phyloP scores from a whole-genome alignment of 495 filamentous ascomycete genomes.

The Podospora conica region DNA sequence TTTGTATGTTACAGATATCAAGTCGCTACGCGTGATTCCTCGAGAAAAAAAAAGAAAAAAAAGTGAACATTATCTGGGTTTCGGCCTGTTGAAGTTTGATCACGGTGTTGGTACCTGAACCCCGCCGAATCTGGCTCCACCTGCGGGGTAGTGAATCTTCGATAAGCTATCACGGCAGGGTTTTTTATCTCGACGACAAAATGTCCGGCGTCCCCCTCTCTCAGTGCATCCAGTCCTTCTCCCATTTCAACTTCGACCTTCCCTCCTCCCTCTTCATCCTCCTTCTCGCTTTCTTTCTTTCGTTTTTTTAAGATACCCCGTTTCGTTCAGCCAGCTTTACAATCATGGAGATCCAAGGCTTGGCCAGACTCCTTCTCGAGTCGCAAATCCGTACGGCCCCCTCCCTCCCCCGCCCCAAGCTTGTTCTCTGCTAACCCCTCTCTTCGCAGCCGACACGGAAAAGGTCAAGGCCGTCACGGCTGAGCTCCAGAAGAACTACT shows the following conservation, averaged over 20 bases:
- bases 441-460: constrained; percentile 60
- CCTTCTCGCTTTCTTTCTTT: constrained; percentile 3
- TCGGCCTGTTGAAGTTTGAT: too few species aligned
- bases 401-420: constrained; percentile 5
- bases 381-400: constrained; percentile 62
- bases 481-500: constrained; percentile 84
- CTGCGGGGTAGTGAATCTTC: too few species aligned
- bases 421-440: constrained; percentile 32
- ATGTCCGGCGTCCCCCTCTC: too few species aligned
- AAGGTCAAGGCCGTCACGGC: constrained; percentile 86
- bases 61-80: too few species aligned
- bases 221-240: constrained; percentile 4
- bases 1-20: too few species aligned
- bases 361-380: constrained; percentile 68
- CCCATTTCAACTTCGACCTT: constrained; percentile 7
- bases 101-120: too few species aligned
- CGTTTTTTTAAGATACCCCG: constrained; percentile 27
- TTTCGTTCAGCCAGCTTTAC: constrained; percentile 7
- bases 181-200: constrained; percentile 13
- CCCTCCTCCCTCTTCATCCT: constrained; percentile 9
- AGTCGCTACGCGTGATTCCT: too few species aligned
- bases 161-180: too few species aligned
- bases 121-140: too few species aligned
- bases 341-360: constrained; percentile 66
- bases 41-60: too few species aligned